Percentiles rank a stretch among this genome's conserved stretches.
These are phyloP conservation scores for Colletotrichum limetticola DNA, from an alignment of 2,329 filamentous ascomycete genomes.

Conservation along the genomic window DNA sequence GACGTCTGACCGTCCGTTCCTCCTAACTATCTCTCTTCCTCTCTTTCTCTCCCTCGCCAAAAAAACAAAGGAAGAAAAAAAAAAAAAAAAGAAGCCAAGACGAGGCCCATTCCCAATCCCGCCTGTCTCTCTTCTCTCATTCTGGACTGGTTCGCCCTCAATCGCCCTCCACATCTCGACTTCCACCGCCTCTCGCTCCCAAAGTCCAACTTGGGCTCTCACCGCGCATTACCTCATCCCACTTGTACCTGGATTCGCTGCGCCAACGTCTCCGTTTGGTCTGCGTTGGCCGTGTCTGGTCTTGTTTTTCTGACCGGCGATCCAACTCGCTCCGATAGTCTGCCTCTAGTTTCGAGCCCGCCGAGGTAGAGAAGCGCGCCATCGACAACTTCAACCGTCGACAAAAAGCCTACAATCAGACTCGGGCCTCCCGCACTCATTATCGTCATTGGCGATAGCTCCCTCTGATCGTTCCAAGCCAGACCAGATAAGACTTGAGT, in stretches of 20 bases:
- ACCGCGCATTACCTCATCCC: conserved; percentile 20
- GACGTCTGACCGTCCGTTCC: conserved; percentile 30
- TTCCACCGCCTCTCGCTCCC: conserved; percentile 30
- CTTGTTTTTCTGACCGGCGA: conserved; percentile 22
- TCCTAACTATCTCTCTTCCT: conserved; percentile 8
- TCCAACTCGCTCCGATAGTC: conserved; percentile 27
- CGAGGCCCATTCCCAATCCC: conserved; percentile 30
- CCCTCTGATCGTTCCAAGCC: not conserved
- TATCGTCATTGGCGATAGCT: conserved; percentile 16
- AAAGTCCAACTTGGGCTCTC: conserved; percentile 20
- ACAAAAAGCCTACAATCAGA: conserved; percentile 3
- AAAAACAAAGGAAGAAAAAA: not conserved
- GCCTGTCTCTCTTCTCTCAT: conserved; percentile 24
- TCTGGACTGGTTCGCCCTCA: conserved; percentile 24
- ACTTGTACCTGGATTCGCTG: conserved; percentile 5
- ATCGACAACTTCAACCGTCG: conserved; percentile 11
- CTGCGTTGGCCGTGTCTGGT: conserved; percentile 13
- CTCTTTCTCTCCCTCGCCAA: conserved; percentile 17
- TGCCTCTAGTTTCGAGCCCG: conserved; percentile 23
- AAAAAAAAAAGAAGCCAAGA: conserved; percentile 11
- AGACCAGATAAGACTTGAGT: conserved; percentile 10
- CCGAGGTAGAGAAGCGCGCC: conserved; percentile 22
- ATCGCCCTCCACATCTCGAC: conserved; percentile 14
- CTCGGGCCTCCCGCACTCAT: conserved; percentile 16
- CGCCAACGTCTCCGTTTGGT: not conserved